These are phyloP conservation scores for Hypsizygus ulmarius DNA, from an alignment of 1,284 basidiomycete genomes.

Conservation along the genomic window DNA sequence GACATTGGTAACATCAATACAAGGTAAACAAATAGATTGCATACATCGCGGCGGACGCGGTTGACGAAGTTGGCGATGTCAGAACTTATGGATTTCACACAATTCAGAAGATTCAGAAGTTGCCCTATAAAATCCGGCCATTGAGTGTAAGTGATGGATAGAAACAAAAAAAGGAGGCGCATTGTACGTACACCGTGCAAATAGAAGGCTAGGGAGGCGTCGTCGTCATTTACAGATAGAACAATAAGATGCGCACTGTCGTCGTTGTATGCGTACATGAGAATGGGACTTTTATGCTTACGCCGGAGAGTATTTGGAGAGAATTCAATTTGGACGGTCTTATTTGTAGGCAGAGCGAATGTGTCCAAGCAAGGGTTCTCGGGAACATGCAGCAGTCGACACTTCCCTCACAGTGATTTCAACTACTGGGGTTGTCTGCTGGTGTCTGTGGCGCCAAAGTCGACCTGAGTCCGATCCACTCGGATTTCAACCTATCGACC, in stretches of 20 bases:
- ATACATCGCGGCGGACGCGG: constrained; percentile 26
- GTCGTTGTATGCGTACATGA: constrained; percentile 8
- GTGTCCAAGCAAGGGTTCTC: constrained; percentile 19
- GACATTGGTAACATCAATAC: too few species aligned
- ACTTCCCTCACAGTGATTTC: too few species aligned
- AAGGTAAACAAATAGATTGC: not conserved
- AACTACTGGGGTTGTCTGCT: too few species aligned
- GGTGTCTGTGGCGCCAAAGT: too few species aligned
- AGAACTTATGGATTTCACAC: constrained; percentile 25
- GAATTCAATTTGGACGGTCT: constrained; percentile 24
- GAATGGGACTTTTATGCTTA: constrained; percentile 3
- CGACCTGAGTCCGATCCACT: too few species aligned
- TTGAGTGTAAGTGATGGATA: not conserved
- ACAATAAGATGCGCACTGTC: constrained; percentile 14
- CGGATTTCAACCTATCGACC: too few species aligned
- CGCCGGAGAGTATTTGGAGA: constrained; percentile 21
- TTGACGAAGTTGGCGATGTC: constrained; percentile 21
- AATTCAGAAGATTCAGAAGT: constrained; percentile 31
- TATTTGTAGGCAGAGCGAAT: constrained; percentile 25
- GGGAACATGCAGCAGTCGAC: too few species aligned
- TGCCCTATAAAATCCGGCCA: constrained; percentile 13
- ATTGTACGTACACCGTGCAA: constrained; percentile 12
- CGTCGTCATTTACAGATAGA: not conserved
- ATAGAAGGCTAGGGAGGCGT: constrained; percentile 8
- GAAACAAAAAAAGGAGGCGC: not conserved